Evolutionary conservation across 345 rosid species (phyloP).

Genomic region (Ailanthus altissimus): DNA sequence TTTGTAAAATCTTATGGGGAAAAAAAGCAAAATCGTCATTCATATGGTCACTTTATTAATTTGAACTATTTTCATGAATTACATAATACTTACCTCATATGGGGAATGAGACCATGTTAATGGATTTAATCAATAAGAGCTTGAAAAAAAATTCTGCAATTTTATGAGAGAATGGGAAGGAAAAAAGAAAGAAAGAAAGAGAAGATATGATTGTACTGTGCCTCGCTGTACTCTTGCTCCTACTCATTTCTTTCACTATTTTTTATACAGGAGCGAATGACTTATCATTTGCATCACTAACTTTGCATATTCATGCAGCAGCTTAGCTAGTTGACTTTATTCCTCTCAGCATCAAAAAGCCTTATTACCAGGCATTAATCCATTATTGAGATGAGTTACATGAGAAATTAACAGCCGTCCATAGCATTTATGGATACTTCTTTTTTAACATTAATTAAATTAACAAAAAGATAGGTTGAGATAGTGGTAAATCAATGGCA

Average conservation of each 20-base stretch:
- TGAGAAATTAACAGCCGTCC: conserved; percentile 9
- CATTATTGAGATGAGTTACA: neutral
- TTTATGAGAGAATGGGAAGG: conserved; percentile 4
- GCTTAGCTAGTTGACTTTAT: conserved; percentile 30
- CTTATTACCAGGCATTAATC: neutral
- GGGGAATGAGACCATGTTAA: conserved; percentile 14
- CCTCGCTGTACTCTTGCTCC: conserved; percentile 38
- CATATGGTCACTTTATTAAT: neutral
- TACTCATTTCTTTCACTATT: conserved; percentile 37
- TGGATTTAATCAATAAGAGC: conserved; percentile 29
- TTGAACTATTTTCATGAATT: neutral
- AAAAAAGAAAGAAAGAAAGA: neutral
- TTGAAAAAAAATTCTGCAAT: conserved; percentile 27
- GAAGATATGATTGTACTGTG: conserved; percentile 36
- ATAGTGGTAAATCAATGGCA: conserved; percentile 16
- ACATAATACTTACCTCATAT: conserved; percentile 27
- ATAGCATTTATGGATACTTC: neutral
- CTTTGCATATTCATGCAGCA: conserved; percentile 24
- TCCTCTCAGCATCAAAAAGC: conserved; percentile 15
- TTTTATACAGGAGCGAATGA: conserved; percentile 23
- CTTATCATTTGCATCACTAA: conserved; percentile 31
- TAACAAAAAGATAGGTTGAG: neutral
- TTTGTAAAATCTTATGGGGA: too few relatives aligned
- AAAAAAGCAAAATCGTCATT: too few relatives aligned
- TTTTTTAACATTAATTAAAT: neutral